Conservation (phyloP, 352 stramenopile species). For the Phytophthora crassamura region DNA sequence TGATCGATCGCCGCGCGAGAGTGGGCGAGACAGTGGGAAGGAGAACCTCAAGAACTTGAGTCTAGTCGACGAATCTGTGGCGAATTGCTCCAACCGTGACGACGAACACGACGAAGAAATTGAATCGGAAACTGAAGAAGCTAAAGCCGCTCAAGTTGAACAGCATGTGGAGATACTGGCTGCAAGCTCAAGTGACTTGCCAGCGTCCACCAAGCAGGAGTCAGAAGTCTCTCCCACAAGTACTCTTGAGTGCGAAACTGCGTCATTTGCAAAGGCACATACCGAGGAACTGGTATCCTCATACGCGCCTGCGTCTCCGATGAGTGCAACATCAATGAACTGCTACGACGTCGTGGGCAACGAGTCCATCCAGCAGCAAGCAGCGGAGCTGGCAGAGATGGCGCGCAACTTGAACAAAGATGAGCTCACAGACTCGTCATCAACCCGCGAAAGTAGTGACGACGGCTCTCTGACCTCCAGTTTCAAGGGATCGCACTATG, state of each 20-base stretch:
- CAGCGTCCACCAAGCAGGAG: conserved; percentile 4
- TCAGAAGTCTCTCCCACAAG: background rate
- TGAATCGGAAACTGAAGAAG: background rate
- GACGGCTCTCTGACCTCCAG: conserved; percentile 38
- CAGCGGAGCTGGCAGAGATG: conserved; percentile 45
- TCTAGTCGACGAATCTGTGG: conserved; percentile 16
- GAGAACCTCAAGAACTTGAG: conserved; percentile 15
- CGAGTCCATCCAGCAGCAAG: conserved; percentile 50
- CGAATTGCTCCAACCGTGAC: background rate
- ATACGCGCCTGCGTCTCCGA: conserved; percentile 11
- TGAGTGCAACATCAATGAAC: conserved; percentile 9
- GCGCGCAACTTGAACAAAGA: conserved; percentile 46
- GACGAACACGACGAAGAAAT: background rate
- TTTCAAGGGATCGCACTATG: conserved; percentile 33
- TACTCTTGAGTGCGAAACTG: background rate
- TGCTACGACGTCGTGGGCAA: conserved; percentile 34
- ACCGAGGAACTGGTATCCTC: conserved; percentile 1
- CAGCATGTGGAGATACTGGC: background rate
- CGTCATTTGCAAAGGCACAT: background rate
- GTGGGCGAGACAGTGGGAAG: background rate
- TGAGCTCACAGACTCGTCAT: conserved; percentile 40
- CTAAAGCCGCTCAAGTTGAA: background rate
- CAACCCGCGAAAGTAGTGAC: conserved; percentile 41
- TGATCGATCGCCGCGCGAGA: background rate
- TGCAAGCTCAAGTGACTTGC: background rate